These are phyloP conservation scores for Syncephalastrum racemosum DNA, from an alignment of 371 early-diverging fungal genomes.

Conservation along the genomic window DNA sequence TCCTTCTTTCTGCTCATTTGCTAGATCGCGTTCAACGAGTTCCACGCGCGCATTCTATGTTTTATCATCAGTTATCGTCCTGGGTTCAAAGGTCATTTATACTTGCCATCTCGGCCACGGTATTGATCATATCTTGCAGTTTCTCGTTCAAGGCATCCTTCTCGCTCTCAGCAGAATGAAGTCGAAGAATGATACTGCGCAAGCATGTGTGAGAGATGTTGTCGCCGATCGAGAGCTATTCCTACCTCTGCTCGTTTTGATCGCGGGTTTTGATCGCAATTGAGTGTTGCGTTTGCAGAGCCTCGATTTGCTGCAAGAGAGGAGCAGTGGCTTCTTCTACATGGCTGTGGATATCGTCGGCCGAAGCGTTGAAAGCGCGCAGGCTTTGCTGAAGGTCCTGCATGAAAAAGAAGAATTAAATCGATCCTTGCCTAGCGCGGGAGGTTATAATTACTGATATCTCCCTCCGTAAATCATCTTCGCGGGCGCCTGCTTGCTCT, in stretches of 20 bases:
- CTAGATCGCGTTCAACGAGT: conserved; percentile 27
- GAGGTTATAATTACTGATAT: conserved; percentile 32
- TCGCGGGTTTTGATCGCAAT: conserved; percentile 63
- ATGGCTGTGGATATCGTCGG: conserved; percentile 50
- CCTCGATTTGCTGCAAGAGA: conserved; percentile 69
- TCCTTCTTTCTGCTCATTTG: conserved; percentile 23
- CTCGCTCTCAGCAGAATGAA: conserved; percentile 51
- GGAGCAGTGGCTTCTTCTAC: conserved; percentile 63
- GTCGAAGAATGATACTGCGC: conserved; percentile 41
- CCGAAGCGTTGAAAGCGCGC: conserved; percentile 59
- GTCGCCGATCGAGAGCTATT: background rate
- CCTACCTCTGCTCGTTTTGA: conserved; percentile 57
- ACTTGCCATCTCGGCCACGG: conserved; percentile 24
- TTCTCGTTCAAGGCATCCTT: conserved; percentile 28
- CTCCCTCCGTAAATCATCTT: conserved; percentile 63
- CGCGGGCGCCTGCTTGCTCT: conserved; percentile 60
- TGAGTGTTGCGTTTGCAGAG: conserved; percentile 65
- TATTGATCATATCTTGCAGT: conserved; percentile 22
- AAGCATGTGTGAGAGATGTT: background rate
- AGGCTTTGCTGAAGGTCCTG: conserved; percentile 57
- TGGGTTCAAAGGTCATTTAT: background rate
- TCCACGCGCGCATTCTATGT: conserved; percentile 16
- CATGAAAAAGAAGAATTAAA: background rate
- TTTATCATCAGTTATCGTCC: background rate
- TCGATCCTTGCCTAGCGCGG: background rate